Base-by-base conservation (phyloP, 2,329 filamentous ascomycete species). In the Neophaeococcomyces aloes region DNA sequence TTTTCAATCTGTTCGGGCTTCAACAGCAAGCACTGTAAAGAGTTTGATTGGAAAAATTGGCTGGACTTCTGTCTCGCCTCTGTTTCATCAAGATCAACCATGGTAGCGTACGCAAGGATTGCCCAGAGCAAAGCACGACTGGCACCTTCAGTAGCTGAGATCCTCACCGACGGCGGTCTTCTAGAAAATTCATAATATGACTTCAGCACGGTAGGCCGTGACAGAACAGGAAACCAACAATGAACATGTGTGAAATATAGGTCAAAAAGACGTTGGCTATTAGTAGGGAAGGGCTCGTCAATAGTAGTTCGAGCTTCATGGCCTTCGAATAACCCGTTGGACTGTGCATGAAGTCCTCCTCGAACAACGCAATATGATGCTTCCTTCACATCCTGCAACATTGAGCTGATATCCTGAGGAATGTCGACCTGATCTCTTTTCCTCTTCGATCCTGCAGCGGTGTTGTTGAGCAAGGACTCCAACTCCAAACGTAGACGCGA, bases 201-300 rank as follows among this genome's bases (percentile, higher is more conserved):
- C 45, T 71, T 72, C 13, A 77, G 59, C 7, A 76, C 65, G 44
- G 71, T 69, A 49, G 76, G 71, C 54, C 75, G 76, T 38, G 75
- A 70, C 19, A 71, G 64, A n/a, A 78, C 68, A 0, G 75, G 75
- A 23, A 79, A 67, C 75, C 75, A 79, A 19, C 68, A 68, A 50
- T 78, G 73, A 0, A 72, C 76, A 44, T 70, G 69, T 0, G 72
- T 67, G 49, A 77, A 77, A 51, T 77, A 78, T 8, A 70, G 62
- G 52, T 78, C 73, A 29, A 78, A 25, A 10, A 44, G 34, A 13
- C 29, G 32, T n/a, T 30, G 13, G 25, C 25, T 38, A 35, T 44
- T 38, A 10, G 21, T 2, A 13, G 41, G 41, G 7, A 44, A 37
- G 3, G 18, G 31, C n/a, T 17, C 14, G 11, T 38, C 4, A n/a